Base-by-base conservation (phyloP, 352 stramenopile genomes). In the Phytopythium litorale region DNA sequence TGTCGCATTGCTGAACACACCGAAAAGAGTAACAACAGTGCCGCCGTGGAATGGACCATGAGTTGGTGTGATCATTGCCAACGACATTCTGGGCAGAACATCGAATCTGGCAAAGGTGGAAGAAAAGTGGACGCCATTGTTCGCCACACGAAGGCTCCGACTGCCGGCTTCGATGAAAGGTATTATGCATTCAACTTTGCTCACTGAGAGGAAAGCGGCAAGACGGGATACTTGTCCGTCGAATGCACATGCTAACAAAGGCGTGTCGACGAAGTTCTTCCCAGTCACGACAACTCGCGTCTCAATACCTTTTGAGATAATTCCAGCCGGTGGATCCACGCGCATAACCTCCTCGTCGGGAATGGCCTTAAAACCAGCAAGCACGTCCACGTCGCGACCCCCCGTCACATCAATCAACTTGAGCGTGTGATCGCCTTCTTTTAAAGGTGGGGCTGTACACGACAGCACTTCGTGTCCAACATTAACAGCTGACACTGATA, bases 51-150 rank as follows among this genome's bases (percentile, higher is more conserved):
- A 60, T 28, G 71, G 70, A 12, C 78, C 76, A 9, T 48, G 46
- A 7, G 46, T 55, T 7, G 78, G 75, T n/a, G 42, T 64, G 45
- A 85, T 62, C 21, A 59, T 35, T 30, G 66, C 60, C 37, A 85
- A 71, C 13, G 65, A 68, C 67, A 87, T 75, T 60, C 63, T 62
- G 11, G 73, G 54, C 19, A 85, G 43, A 7, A 77, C 54, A 30
- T 76, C 56, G 38, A 78, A 84, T 15, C 33, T 6, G 19, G 51
- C 50, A 11, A 50, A 56, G 9, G 65, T 66, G 42, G 54, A 33
- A 0, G 68, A 60, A 53, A 80, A 90, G 33, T 92, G 78, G 4
- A 73, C 28, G 6, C 82, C 80, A 38, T 92, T 90, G 58, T 88
- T 89, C 0, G 82, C 71, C 23, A 90, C 55, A 25, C 62, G 68